Percentiles rank a stretch among this genome's conserved stretches.
Evolutionary conservation across 176 grass and related monocot genomes (phyloP).

Genomic region (Miscanthus lutarioriparius): DNA sequence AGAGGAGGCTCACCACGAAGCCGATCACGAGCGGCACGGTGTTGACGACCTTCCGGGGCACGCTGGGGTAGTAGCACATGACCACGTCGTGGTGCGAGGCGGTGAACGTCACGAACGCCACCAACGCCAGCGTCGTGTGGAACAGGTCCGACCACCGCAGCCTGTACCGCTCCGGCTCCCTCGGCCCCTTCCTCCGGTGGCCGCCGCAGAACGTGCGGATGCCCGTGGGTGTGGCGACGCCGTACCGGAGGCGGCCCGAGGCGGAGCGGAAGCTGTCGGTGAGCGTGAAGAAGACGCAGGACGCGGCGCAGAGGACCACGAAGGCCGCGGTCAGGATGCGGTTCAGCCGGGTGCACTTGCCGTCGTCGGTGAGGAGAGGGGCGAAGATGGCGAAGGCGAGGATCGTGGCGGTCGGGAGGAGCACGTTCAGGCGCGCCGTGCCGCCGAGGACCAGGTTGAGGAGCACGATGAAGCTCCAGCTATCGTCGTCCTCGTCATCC

Average conservation of each 20-base stretch:
- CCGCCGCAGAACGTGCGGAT: constrained; percentile 67
- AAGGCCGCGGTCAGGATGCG: constrained; percentile 49
- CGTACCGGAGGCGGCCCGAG: constrained; percentile 64
- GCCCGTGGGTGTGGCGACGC: constrained; percentile 53
- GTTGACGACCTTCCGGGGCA: constrained; percentile 75
- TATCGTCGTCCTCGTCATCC: constrained; percentile 40
- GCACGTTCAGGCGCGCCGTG: constrained; percentile 82
- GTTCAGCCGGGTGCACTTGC: constrained; percentile 51
- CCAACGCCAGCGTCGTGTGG: constrained; percentile 63
- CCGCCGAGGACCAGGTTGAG: constrained; percentile 78
- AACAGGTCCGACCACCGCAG: constrained; percentile 78
- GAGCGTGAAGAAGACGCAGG: constrained; percentile 93
- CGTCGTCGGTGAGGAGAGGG: constrained; percentile 78
- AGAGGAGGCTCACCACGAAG: constrained; percentile 75
- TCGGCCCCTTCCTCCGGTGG: constrained; percentile 29
- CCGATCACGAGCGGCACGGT: constrained; percentile 72
- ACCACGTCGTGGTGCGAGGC: constrained; percentile 80
- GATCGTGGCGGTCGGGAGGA: constrained; percentile 89
- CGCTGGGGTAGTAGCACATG: constrained; percentile 60
- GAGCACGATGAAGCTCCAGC: constrained; percentile 58
- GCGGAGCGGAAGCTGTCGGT: constrained; percentile 83
- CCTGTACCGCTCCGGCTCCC: constrained; percentile 51
- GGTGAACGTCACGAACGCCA: constrained; percentile 72
- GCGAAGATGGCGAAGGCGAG: constrained; percentile 91
- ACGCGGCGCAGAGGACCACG: constrained; percentile 60